Base-by-base conservation (phyloP, 163 green algal genomes). In the Prototheca wickerhamii region DNA sequence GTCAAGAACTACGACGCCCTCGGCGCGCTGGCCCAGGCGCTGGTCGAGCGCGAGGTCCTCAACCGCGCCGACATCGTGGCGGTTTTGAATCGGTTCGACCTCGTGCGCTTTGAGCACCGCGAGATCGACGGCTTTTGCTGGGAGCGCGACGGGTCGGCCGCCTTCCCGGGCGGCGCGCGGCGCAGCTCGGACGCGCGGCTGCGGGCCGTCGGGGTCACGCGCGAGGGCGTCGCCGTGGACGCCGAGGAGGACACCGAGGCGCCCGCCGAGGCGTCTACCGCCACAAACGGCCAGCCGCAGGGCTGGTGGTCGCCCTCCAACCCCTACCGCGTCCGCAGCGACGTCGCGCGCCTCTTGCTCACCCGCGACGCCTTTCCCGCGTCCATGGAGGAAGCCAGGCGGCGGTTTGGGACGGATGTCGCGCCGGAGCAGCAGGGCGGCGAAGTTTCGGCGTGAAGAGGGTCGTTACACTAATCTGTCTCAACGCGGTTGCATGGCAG, bases 1-100 rank as follows among this genome's bases (percentile, higher is more conserved):
- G 84, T 77, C 18, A 75, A 79, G 64, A 96, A 96, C 82, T 96
- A 86, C 76, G 64, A 77, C 58, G 75, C 85, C 8, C 74, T 94
- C 28, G 26, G 86, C 59, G 76, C 74, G 31, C 66, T 94, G 59
- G 68, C 70, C 1, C 64, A 87, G 34, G 64, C 65, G 21, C 79
- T 94, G 64, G 62, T 88, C 50, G 75, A 71, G 31, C 30, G 33
- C n/a, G 60, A 82, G 58, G 75, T 51, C 8, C 51, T 84, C 29
- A 72, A 65, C 3, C 72, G 76, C 32, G 56, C 70, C 10, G 65
- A 82, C 62, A 42, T 82, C n/a, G 42, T 21, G 35, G 62, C 60
- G 33, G 43, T 82, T 17, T 34, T 83, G 33, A 65, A 83, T 20
- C 4, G 28, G 15, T 4, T 26, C 40, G 30, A 25, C 58, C 28